Evolutionary conservation across 2,329 filamentous ascomycete genomes (phyloP), one percentile per base, ranked within the genome.

Genomic region (Cladorrhinum sp.): DNA sequence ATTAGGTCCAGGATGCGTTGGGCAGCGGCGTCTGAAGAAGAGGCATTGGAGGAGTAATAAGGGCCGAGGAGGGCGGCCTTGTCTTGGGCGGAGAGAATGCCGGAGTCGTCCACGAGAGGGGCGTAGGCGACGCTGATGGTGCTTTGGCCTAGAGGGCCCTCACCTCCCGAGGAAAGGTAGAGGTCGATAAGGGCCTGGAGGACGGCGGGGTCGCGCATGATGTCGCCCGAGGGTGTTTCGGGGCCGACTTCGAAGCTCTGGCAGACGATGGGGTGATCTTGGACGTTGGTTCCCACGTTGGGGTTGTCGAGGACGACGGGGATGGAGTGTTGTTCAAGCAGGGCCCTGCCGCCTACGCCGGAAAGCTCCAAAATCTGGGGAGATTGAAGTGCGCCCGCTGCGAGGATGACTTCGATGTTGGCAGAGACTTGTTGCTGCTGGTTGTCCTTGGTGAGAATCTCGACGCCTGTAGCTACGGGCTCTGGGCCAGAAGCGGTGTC

Each of bases 231-330:
- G 10, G 75, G 73, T 26, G 76, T 69, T 12, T 72, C 71, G 14
- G 76, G 72, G 55, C 73, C 73, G 46, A 78, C 75, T 42, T 79
- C 76, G 67, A 80, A 77, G 69, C 62, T 69, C 57, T 73, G 70
- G 20, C 68, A 69, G 12, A 71, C 72, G 51, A 73, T 72, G 28
- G 72, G 68, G 58, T 82, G 78, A 63, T 82, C 79, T 62, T 80
- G 78, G 61, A 80, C 72, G 59, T 79, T 74, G 59, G 76, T 73
- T 21, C 80, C 79, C 2, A 82, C 78, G 56, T 75, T 74, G 18
- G 76, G 71, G 48, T 79, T 75, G 49, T 79, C 73, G 23, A 79
- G 69, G 2, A 77, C 60, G 3, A 72, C 69, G 30, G 71, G 68
- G 7, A 80, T 75, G 2, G 72, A 74, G 20, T 74, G 71, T 26